These are phyloP conservation scores for Nothophaeocryptopus gaeumannii DNA, from an alignment of 2,329 filamentous ascomycete species.

Conservation along the genomic window DNA sequence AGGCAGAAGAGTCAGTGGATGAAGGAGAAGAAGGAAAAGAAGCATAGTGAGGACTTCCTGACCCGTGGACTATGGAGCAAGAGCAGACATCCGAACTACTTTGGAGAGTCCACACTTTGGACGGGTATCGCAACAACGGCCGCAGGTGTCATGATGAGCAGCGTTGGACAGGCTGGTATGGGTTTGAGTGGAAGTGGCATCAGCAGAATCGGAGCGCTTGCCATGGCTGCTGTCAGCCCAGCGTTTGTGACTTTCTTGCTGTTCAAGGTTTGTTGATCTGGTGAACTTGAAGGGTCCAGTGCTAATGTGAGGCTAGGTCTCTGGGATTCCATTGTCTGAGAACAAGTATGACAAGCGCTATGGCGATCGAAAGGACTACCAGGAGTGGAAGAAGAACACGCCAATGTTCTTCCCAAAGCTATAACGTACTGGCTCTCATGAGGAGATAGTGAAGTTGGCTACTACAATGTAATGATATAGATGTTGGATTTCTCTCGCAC, in stretches of 20 bases:
- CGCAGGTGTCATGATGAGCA: constrained; percentile 53
- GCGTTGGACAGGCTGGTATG: constrained; percentile 57
- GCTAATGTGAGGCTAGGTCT: constrained; percentile 30
- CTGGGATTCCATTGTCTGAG: constrained; percentile 64
- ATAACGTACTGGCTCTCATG: constrained; percentile 26
- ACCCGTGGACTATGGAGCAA: constrained; percentile 61
- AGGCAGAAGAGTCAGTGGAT: constrained; percentile 63
- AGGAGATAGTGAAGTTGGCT: too few species aligned
- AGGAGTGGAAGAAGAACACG: constrained; percentile 65
- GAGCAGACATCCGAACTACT: constrained; percentile 67
- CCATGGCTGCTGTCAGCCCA: constrained; percentile 58
- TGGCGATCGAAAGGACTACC: constrained; percentile 63
- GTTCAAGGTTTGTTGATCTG: constrained; percentile 52
- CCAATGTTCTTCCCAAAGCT: constrained; percentile 64
- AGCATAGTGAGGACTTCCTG: constrained; percentile 65
- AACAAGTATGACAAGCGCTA: constrained; percentile 66
- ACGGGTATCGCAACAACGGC: constrained; percentile 62
- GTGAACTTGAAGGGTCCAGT: not conserved
- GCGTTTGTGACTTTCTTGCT: constrained; percentile 63
- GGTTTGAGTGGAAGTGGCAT: constrained; percentile 49
- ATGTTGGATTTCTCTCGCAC: too few species aligned
- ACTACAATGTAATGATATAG: too few species aligned
- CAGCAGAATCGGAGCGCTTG: constrained; percentile 46
- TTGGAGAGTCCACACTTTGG: constrained; percentile 69
- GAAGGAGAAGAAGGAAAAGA: constrained; percentile 60